Evolutionary conservation across 1,284 basidiomycete genomes (phyloP).

Genomic region (Pseudozyma flocculosa): DNA sequence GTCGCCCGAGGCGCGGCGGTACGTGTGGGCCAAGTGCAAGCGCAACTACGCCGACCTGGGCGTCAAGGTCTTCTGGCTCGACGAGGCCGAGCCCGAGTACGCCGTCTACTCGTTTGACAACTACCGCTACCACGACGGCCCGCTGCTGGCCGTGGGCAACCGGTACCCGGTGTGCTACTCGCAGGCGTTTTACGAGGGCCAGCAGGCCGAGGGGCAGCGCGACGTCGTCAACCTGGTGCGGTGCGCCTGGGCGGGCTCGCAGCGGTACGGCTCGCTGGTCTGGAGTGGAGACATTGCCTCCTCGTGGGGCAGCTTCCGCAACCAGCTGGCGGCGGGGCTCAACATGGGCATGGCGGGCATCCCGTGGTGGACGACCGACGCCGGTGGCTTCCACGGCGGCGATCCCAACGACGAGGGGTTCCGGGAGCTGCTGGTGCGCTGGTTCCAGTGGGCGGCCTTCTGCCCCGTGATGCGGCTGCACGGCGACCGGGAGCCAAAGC

Average conservation of each 20-base stretch:
- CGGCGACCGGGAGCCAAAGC: conserved; percentile 19
- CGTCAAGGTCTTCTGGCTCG: conserved; percentile 21
- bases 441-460: conserved; percentile 28
- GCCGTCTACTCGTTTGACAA: conserved; percentile 17
- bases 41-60: conserved; percentile 14
- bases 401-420: conserved; percentile 13
- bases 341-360: conserved; percentile 13
- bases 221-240: conserved; percentile 15
- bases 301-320: conserved; percentile 13
- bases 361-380: conserved; percentile 25
- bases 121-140: conserved; percentile 15
- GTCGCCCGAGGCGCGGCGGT: conserved; percentile 5
- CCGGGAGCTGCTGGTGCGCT: conserved; percentile 14
- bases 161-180: conserved; percentile 17
- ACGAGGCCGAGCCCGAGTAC: conserved; percentile 24
- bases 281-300: conserved; percentile 24
- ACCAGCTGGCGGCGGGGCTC: conserved; percentile 14
- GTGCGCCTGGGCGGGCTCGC: conserved; percentile 19
- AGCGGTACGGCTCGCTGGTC: conserved; percentile 16
- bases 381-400: conserved; percentile 27
- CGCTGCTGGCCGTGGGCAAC: conserved; percentile 14
- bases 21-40: conserved; percentile 12
- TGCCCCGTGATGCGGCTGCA: conserved; percentile 23
- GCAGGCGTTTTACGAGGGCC: conserved; percentile 18
- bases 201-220: conserved; percentile 6